Evolutionary conservation across 2,329 filamentous ascomycete genomes (phyloP).

Genomic region (Apiospora malaysiana): DNA sequence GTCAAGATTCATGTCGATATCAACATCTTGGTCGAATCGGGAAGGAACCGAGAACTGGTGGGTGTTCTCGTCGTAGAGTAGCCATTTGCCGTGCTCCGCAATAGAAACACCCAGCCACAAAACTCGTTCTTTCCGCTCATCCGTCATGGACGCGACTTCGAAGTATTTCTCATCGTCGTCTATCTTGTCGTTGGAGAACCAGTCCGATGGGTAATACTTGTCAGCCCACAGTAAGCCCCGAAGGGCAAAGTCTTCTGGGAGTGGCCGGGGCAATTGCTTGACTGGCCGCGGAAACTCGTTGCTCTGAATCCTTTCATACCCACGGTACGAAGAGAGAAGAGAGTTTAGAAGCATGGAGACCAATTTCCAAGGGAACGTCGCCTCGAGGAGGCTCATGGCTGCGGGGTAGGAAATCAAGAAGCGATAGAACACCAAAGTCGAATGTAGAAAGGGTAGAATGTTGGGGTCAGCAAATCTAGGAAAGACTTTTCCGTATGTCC

Average conservation of each 20-base stretch:
- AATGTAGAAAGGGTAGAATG: constrained; percentile 67
- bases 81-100: constrained; percentile 48
- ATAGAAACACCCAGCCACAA: constrained; percentile 62
- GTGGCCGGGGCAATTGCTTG: constrained; percentile 54
- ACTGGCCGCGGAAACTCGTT: constrained; percentile 53
- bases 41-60: constrained; percentile 47
- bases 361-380: constrained; percentile 58
- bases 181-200: constrained; percentile 63
- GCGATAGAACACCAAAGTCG: constrained; percentile 64
- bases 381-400: constrained; percentile 51
- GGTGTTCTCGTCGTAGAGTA: constrained; percentile 48
- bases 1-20: constrained; percentile 22
- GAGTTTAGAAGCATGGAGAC: constrained; percentile 50
- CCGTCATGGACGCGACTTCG: constrained; percentile 63
- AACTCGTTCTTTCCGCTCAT: constrained; percentile 63
- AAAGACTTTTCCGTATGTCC: constrained; percentile 48
- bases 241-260: constrained; percentile 73
- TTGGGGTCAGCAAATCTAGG: constrained; percentile 61
- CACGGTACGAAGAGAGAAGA: constrained; percentile 38
- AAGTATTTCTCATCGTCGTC: constrained; percentile 73
- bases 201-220: constrained; percentile 62
- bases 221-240: constrained; percentile 66
- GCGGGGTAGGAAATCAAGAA: constrained; percentile 48
- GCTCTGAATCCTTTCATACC: constrained; percentile 45
- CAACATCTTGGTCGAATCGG: constrained; percentile 45